phyloP scores from a whole-genome alignment of 352 stramenopile species.

The Pythium oligandrum region DNA sequence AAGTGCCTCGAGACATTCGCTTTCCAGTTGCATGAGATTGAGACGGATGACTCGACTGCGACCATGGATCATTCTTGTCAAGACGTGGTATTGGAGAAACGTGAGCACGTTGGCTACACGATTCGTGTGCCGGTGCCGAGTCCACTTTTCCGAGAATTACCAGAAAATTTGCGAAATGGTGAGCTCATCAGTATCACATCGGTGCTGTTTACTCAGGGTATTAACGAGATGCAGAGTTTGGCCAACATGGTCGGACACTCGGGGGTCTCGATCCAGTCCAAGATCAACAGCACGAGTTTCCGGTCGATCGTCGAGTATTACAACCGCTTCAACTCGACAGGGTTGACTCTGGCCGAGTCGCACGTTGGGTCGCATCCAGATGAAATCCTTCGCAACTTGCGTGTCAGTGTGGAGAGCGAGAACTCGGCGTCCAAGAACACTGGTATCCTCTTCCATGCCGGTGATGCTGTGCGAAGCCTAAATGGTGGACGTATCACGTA shows the following conservation, averaged over 20 bases:
- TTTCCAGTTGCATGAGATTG: slow-evolving; percentile 63
- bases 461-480: slow-evolving; percentile 85
- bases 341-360: slow-evolving; percentile 34
- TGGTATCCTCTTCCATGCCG: slow-evolving; percentile 80
- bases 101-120: slow-evolving; percentile 59
- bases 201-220: slow-evolving; percentile 87
- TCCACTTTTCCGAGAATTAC: slow-evolving; percentile 40
- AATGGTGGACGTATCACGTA: slow-evolving; percentile 92
- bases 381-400: slow-evolving; percentile 63
- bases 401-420: slow-evolving; percentile 59
- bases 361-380: slow-evolving; percentile 59
- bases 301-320: slow-evolving; percentile 73
- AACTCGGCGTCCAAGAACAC: slow-evolving; percentile 84
- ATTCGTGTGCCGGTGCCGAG: slow-evolving; percentile 50
- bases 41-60: slow-evolving; percentile 5
- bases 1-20: slow-evolving; percentile 85
- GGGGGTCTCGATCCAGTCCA: slow-evolving; percentile 75
- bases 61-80: slow-evolving; percentile 4
- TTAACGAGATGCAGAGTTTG: slow-evolving; percentile 93
- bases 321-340: slow-evolving; percentile 46
- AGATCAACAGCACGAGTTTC: slow-evolving; percentile 81
- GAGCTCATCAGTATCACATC: slow-evolving; percentile 66
- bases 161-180: slow-evolving; percentile 41
- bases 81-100: slow-evolving; percentile 59
- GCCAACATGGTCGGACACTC: slow-evolving; percentile 85